Percentiles rank a stretch among this genome's conserved stretches.
Conservation (phyloP, 2,329 filamentous ascomycete species). For the Alternaria longipes region DNA sequence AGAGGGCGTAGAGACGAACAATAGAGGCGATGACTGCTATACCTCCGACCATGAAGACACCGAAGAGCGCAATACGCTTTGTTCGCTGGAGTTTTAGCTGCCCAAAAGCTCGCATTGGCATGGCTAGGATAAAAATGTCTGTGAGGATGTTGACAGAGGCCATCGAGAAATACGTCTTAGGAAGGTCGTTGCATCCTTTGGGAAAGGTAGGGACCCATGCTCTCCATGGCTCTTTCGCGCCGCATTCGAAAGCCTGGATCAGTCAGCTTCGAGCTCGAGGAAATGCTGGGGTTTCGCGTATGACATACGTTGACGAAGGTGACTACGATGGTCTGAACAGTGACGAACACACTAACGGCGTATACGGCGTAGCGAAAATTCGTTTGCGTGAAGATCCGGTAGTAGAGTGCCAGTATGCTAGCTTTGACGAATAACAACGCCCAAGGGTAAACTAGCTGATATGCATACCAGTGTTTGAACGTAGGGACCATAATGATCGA, state of each 20-base stretch:
- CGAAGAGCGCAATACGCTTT: constrained; percentile 28
- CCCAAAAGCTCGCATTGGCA: constrained; percentile 30
- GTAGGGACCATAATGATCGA: background rate
- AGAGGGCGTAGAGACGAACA: constrained; percentile 30
- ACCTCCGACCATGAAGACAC: constrained; percentile 31
- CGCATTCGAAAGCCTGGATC: constrained; percentile 34
- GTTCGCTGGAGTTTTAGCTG: constrained; percentile 25
- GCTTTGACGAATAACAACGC: constrained; percentile 34
- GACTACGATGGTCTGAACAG: constrained; percentile 19
- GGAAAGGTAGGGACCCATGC: constrained; percentile 32
- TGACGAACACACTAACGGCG: constrained; percentile 15
- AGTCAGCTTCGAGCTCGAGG: background rate
- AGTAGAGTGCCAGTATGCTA: constrained; percentile 35
- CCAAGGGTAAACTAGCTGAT: constrained; percentile 36
- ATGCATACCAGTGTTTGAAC: constrained; percentile 25
- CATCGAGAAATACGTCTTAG: constrained; percentile 28
- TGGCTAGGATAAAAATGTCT: constrained; percentile 27
- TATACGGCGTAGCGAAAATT: constrained; percentile 19
- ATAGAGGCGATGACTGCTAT: constrained; percentile 33
- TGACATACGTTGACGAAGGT: constrained; percentile 27
- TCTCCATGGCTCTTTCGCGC: constrained; percentile 13
- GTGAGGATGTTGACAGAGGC: constrained; percentile 33
- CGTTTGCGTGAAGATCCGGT: constrained; percentile 29
- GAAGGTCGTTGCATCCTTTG: constrained; percentile 30
- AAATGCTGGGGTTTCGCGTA: background rate